Percentiles rank a stretch among this genome's conserved stretches.
phyloP scores from a whole-genome alignment of 345 rosid genomes.

The Salix suchowensis region DNA sequence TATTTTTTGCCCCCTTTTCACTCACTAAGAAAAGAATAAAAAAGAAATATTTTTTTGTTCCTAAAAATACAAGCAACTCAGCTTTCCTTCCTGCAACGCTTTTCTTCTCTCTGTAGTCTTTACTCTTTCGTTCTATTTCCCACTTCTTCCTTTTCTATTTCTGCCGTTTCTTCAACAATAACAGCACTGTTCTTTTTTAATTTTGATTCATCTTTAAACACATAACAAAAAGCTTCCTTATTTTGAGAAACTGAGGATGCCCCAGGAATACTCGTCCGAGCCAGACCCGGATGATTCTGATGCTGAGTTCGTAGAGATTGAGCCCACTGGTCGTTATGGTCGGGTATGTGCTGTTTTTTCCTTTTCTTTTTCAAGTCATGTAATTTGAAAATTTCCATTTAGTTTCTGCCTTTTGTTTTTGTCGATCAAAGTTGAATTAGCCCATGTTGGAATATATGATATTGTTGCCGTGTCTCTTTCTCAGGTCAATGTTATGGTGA shows the following conservation, averaged over 20 bases:
- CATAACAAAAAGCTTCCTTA: not conserved
- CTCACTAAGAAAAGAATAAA: no score
- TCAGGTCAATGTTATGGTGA: not conserved
- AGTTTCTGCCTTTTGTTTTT: not conserved
- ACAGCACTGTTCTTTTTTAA: not conserved
- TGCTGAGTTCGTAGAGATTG: slow-evolving; percentile 29
- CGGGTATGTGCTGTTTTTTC: slow-evolving; percentile 17
- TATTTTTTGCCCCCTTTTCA: no score
- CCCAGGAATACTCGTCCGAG: slow-evolving; percentile 48
- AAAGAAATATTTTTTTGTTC: no score
- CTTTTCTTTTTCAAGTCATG: not conserved
- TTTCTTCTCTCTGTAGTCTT: not conserved
- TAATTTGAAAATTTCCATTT: not conserved
- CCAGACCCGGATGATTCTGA: slow-evolving; percentile 62
- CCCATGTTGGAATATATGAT: not conserved
- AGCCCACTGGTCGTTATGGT: slow-evolving; percentile 32
- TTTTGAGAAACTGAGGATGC: slow-evolving; percentile 37
- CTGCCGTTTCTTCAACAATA: not conserved
- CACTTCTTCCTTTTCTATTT: not conserved
- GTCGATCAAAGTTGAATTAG: not conserved
- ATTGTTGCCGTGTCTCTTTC: not conserved
- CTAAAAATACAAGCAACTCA: not conserved
- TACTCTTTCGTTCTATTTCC: not conserved
- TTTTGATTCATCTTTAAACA: not conserved
- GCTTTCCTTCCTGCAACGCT: not conserved